Percentiles rank a stretch among this genome's conserved stretches.
phyloP scores from a whole-genome alignment of 1,284 basidiomycete genomes.

The Malassezia nana region DNA sequence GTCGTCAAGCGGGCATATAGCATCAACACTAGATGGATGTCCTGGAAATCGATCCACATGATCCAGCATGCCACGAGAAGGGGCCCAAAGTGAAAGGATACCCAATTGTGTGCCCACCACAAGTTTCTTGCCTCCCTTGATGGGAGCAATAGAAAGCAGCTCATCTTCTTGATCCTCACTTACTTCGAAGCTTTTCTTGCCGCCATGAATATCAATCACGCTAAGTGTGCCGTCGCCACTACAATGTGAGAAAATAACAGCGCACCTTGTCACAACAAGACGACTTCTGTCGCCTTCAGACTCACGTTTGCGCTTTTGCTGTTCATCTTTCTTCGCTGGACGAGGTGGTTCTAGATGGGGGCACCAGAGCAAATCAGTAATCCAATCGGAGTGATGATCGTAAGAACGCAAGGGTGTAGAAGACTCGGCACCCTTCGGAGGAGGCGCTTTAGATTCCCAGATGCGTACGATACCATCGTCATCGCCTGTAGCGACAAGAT shows the following conservation, averaged over 20 bases:
- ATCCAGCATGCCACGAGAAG: slow-evolving; percentile 74
- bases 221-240: slow-evolving; percentile 85
- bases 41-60: slow-evolving; percentile 87
- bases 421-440: slow-evolving; percentile 1
- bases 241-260: not conserved
- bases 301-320: slow-evolving; percentile 19
- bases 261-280: slow-evolving; percentile 30
- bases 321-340: slow-evolving; percentile 13
- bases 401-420: slow-evolving; percentile 56
- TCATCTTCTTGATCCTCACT: slow-evolving; percentile 90
- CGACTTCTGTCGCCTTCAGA: slow-evolving; percentile 17
- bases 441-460: slow-evolving; percentile 68
- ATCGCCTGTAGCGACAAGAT: slow-evolving; percentile 72
- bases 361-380: slow-evolving; percentile 76
- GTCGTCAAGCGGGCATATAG: slow-evolving; percentile 59
- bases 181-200: slow-evolving; percentile 61
- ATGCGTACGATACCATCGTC: slow-evolving; percentile 89
- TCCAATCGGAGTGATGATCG: slow-evolving; percentile 86
- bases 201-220: slow-evolving; percentile 60
- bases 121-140: slow-evolving; percentile 69
- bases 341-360: slow-evolving; percentile 22
- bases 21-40: slow-evolving; percentile 59
- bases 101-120: slow-evolving; percentile 84
- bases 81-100: slow-evolving; percentile 80
- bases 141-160: slow-evolving; percentile 68